A percentile compares a stretch with the other conserved stretches of the same genome.
phyloP scores from a whole-genome alignment of 2,329 filamentous ascomycete genomes.

The Akanthomyces dipterigenus region DNA sequence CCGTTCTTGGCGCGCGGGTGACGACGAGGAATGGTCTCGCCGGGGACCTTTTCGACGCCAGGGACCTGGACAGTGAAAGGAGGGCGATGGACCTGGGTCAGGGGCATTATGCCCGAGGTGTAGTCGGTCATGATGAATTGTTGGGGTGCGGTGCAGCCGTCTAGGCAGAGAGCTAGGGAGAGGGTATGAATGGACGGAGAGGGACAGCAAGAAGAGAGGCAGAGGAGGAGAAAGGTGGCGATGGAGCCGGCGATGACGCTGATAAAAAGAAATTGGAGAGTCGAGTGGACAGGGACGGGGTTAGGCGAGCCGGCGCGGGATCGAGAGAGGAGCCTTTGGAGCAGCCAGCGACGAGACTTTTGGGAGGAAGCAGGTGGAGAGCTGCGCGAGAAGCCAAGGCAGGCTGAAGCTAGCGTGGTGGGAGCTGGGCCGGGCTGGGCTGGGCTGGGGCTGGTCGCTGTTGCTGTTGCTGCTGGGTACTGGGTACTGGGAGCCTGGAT shows the following conservation, averaged over 20 bases:
- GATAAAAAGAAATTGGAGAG: constrained; percentile 11
- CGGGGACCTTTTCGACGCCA: constrained; percentile 60
- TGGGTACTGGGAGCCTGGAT: neutral
- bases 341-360: neutral
- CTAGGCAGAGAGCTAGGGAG: neutral
- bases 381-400: neutral
- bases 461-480: neutral
- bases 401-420: constrained; percentile 1
- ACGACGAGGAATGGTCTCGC: constrained; percentile 79
- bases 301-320: constrained; percentile 7
- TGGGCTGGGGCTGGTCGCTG: too few species aligned
- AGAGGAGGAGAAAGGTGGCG: neutral
- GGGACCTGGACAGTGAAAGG: constrained; percentile 71
- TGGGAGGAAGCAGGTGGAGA: neutral
- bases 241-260: constrained; percentile 12
- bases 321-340: neutral
- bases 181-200: neutral
- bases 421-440: neutral
- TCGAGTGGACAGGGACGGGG: constrained; percentile 4
- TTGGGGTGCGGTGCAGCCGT: neutral
- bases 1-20: constrained; percentile 65
- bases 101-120: constrained; percentile 40
- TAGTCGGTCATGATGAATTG: constrained; percentile 28
- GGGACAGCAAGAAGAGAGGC: neutral
- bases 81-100: constrained; percentile 57